Percentiles rank a stretch among this genome's conserved stretches.
phyloP scores from a whole-genome alignment of 2,329 filamentous ascomycete species.

The Fusarium euwallaceae region DNA sequence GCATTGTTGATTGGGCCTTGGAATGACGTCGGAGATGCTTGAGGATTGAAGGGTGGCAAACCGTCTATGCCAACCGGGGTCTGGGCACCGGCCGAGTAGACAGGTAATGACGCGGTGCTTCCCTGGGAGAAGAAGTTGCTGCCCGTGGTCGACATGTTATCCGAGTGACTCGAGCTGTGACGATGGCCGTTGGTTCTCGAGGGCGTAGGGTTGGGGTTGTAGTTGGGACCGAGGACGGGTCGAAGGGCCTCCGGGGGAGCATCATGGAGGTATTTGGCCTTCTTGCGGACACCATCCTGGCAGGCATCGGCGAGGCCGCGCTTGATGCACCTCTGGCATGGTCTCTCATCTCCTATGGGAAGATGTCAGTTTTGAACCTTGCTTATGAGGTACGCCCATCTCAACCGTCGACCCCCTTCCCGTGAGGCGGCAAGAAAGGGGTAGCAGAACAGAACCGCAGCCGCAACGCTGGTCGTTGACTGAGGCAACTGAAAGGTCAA shows the following conservation, averaged over 20 bases:
- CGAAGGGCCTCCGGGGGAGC: conserved; percentile 89
- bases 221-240: conserved; percentile 82
- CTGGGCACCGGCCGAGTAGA: conserved; percentile 62
- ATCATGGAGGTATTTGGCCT: conserved; percentile 98
- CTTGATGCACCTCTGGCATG: conserved; percentile 94
- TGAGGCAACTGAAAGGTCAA: conserved; percentile 16
- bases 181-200: conserved; percentile 61
- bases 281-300: conserved; percentile 97
- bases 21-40: conserved; percentile 82
- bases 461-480: conserved; percentile 3
- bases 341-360: conserved; percentile 86
- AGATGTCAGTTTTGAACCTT: conserved; percentile 37
- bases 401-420: conserved; percentile 6
- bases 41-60: conserved; percentile 68
- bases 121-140: conserved; percentile 64
- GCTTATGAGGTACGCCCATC: conserved; percentile 11
- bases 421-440: not conserved
- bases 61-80: conserved; percentile 62
- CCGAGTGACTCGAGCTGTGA: conserved; percentile 63
- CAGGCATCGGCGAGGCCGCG: conserved; percentile 91
- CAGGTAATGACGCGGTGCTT: conserved; percentile 62
- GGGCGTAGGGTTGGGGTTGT: conserved; percentile 69
- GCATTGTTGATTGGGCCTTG: conserved; percentile 64
- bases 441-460: conserved; percentile 10
- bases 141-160: conserved; percentile 58